Evolutionary conservation across 2,329 filamentous ascomycete species (phyloP), one percentile per base, ranked within the genome.

Genomic region (Emydomyces testavorans): DNA sequence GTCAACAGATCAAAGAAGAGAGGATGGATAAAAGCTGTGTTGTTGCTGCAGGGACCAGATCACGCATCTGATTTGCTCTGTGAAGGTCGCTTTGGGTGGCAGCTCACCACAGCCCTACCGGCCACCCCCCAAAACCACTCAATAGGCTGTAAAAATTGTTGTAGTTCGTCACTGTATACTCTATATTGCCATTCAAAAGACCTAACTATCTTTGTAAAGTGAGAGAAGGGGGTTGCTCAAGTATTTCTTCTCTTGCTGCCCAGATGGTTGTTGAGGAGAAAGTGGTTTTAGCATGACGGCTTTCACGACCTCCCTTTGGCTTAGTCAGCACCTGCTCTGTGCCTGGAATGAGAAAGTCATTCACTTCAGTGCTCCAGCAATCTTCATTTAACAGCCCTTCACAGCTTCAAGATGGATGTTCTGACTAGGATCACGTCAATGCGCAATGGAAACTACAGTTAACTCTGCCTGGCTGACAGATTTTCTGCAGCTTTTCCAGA

Each of bases 301-400:
- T 48, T 48, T 50, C 38, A 50, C 41, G 16, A 21, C 7, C 16
- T 13, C 18, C 10, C 34, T n/a, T n/a, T n/a, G n/a, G 50, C 52
- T 55, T 52, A 55, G 53, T 55, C 53, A 55, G 8, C 50, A 29
- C 15, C n/a, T n/a, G n/a, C n/a, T n/a, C n/a, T n/a, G n/a, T n/a
- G n/a, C n/a, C n/a, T n/a, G n/a, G n/a, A n/a, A n/a, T n/a, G n/a
- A n/a, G n/a, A n/a, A n/a, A n/a, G n/a, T n/a, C n/a, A n/a, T n/a
- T n/a, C 35, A 23, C 5, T 6, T 23, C 24, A 24, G 6, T 29
- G 4, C 13, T n/a, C n/a, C n/a, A n/a, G n/a, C 15, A 8, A 38
- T n/a, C n/a, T n/a, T n/a, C n/a, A n/a, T n/a, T n/a, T n/a, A n/a
- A n/a, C n/a, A n/a, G n/a, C n/a, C n/a, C n/a, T n/a, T n/a, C n/a